Conservation (phyloP, 257 asterid species). For the Salvia splendens region DNA sequence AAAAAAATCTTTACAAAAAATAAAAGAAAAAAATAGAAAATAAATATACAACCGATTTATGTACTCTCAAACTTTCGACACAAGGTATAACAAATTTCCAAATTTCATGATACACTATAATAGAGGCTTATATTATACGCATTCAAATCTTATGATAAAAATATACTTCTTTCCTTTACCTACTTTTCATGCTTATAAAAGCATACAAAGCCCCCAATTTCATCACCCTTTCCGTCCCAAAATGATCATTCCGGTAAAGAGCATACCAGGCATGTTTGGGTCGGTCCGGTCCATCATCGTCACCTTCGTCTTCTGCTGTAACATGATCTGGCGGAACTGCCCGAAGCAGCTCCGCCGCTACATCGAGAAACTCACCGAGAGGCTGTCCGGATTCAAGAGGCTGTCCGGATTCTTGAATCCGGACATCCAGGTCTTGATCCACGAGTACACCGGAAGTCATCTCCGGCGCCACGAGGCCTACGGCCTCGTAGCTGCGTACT, state of each 20-base stretch:
- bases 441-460: constrained; percentile 45
- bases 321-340: constrained; percentile 43
- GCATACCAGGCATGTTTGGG: constrained; percentile 38
- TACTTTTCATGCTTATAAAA: constrained; percentile 17
- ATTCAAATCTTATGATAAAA: background rate
- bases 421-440: constrained; percentile 44
- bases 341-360: constrained; percentile 42
- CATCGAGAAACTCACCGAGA: constrained; percentile 26
- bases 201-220: too few species aligned
- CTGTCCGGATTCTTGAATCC: constrained; percentile 44
- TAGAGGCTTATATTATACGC: too few species aligned
- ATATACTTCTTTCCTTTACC: background rate
- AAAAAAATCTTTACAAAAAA: too few species aligned
- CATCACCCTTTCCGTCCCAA: background rate
- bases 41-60: too few species aligned
- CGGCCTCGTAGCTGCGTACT: constrained; percentile 47
- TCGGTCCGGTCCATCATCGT: constrained; percentile 34
- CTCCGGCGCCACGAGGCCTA: constrained; percentile 51
- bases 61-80: too few species aligned
- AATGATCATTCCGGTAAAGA: constrained; percentile 27
- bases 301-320: constrained; percentile 47
- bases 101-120: too few species aligned
- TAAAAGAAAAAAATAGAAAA: too few species aligned
- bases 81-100: too few species aligned
- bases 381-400: constrained; percentile 30